Base-by-base conservation (phyloP, 805 yeast species). In the Ogataea nitratoaversa region DNA sequence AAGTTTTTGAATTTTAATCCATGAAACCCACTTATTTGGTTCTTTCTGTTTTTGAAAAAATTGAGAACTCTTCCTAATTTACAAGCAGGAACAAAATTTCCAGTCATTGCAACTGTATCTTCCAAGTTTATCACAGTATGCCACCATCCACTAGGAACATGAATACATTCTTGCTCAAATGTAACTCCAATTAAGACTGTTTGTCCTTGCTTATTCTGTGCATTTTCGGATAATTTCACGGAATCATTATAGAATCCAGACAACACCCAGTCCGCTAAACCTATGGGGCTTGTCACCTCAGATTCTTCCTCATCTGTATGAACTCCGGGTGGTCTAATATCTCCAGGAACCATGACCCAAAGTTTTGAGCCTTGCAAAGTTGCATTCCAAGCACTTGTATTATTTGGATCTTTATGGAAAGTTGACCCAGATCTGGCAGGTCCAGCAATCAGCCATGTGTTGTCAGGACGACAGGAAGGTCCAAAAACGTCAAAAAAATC, bases 71-170 rank as follows among this genome's bases (percentile, higher is more conserved):
- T 66, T n/a, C 73, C 67, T 28, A 89, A 59, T 43, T 78, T 77
- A 32, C 76, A 71, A 30, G 58, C 57, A 0, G 96, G 95, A 9
- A 87, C 90, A 60, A 90, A 89, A 59, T 89, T 89, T 48, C 87
- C 95, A 0, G 97, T 89, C 52, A 89, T 63, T 0, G 96, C 97
- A 16, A 89, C 79, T n/a, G 80, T 70, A 55, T 83, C 88, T 42
- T 82, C 84, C 11, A 89, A 54, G 52, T 89, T 89, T n/a, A 89
- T 85, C 23, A 90, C 97, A 34, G 80, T 68, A 67, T 89, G 97
- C 97, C 97, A 89, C 97, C 97, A 89, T 1, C 95, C 95, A n/a
- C 89, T 73, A 3, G 97, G 97, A 7, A 89, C 97, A 57, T 84
- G 78, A 71, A 88, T 75, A 44, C 88, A 82, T 57, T 90, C 95